Evolutionary conservation across 139 green algal genomes (phyloP), one percentile per base, ranked within the genome.

Genomic region (Chlorella sp.): DNA sequence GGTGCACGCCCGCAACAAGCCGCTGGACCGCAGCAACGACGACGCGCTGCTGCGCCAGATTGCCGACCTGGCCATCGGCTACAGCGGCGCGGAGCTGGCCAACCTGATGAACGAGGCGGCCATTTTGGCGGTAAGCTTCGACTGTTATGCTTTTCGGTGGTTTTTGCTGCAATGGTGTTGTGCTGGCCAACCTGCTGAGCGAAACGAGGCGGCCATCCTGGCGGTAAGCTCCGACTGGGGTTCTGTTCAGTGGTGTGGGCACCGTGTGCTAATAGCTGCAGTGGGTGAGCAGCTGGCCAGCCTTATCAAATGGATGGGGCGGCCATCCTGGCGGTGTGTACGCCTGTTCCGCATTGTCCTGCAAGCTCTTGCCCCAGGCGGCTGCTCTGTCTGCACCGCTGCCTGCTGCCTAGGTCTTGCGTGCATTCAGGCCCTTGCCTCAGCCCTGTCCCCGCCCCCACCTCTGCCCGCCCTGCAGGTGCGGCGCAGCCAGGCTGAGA

Each of bases 51-150:
- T 81, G 80, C 78, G 88, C 9, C 78, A 85, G 25, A 80, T 88
- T n/a, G 92, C 92, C 12, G 86, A 89, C 73, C 84, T 92, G n/a
- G 87, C 92, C 28, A 89, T 94, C 34, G 93, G 92, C 62, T 94
- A 91, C 69, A 88, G 79, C 26, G 94, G 94, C 39, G 94, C 94
- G 36, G 93, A 95, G 84, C 87, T 96, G 56, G 93, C 93, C 69
- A 96, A 96, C 87, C 85, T 96, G 41, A 86, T 96, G 51, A 96
- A 96, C 76, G 93, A 96, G 82, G 89, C 87, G 36, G 91, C 94
- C 78, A 96, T 96, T 84, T 83, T 96, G 30, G 84, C 85, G 78
- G 93, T 94, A 36, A 55, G 87, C 26, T 44, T 21, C 30, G 9
- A 15, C 21, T 60, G 51, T 21, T 60, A 15, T 36, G 63, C 63